Evolutionary conservation across 1,284 basidiomycete species (phyloP), one percentile per base, ranked within the genome.

Genomic region (Puccinia hordei): DNA sequence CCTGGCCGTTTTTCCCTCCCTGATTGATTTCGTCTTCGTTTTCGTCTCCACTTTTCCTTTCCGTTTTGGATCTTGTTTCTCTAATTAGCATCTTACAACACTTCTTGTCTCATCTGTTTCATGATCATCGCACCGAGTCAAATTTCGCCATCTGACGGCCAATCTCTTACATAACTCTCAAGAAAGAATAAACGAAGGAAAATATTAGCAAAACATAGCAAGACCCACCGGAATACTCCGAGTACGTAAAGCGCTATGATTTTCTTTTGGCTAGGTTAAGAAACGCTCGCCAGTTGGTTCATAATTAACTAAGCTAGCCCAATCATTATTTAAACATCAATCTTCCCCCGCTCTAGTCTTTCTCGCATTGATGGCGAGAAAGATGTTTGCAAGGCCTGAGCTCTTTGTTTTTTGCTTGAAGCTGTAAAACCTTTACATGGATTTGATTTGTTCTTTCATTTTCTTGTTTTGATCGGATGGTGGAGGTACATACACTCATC

Each of bases 291-390:
- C 41, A 44, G 41, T 44, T n/a, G 51, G 22, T n/a, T 4, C 51
- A 53, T 53, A 53, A 8, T 53, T 17, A 4, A 4, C 22, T 19
- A 19, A 53, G 4, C 5, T 53, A 19, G 51, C 9, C 51, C 6
- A 8, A n/a, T 53, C 51, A n/a, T 19, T 24, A 19, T 49, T 15
- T 24, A 55, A 3, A n/a, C 53, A 9, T 12, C 9, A 24, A 27
- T 27, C n/a, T 13, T 55, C n/a, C 19, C 24, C n/a, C 4, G 61
- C 12, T 63, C 17, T 41, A 41, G 35, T 35, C 61, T 63, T n/a
- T 63, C 61, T 63, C 61, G 8, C 61, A 63, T 41, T 63, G 61
- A 63, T 63, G 17, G 61, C 19, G 61, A 41, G 61, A 41, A 22
- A 63, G 17, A 63, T 35, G 9, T 38, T 55, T 4, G 3, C 3